Percentiles rank a stretch among this genome's conserved stretches.
Evolutionary conservation across 2,329 filamentous ascomycete genomes (phyloP).

Genomic region (Beauveria varroae): DNA sequence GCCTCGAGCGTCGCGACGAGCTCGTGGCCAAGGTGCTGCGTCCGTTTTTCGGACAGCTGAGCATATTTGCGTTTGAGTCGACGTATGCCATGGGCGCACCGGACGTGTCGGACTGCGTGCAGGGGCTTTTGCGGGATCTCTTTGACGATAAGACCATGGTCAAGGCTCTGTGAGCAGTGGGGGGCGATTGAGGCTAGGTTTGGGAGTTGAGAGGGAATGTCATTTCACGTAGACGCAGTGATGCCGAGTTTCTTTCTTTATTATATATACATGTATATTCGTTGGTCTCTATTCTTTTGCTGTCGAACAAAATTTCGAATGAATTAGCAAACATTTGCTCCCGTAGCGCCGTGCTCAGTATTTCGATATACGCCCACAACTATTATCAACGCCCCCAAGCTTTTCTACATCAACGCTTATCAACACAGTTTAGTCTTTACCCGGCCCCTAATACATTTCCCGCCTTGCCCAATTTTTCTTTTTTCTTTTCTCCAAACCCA

Average conservation of each 20-base stretch:
- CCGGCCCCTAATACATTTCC: too few relatives aligned
- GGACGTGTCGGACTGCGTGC: slow-evolving; percentile 57
- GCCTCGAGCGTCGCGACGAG: slow-evolving; percentile 55
- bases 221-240: not conserved
- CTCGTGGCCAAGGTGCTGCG: slow-evolving; percentile 70
- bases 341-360: not conserved
- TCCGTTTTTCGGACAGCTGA: slow-evolving; percentile 86
- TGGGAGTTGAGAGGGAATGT: not conserved
- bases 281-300: not conserved
- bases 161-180: slow-evolving; percentile 40
- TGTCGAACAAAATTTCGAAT: not conserved
- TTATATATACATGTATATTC: not conserved
- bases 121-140: slow-evolving; percentile 61
- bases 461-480: not conserved
- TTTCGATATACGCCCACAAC: slow-evolving; percentile 1
- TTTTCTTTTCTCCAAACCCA: not conserved
- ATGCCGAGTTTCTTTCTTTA: not conserved
- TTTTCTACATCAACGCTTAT: too few relatives aligned
- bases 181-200: not conserved
- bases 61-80: slow-evolving; percentile 88
- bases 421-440: too few relatives aligned
- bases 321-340: not conserved
- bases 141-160: slow-evolving; percentile 71
- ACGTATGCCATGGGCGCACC: slow-evolving; percentile 75
- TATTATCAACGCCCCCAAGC: not conserved